Base-by-base conservation (phyloP, 2,329 filamentous ascomycete genomes). In the Apiospora koreana region DNA sequence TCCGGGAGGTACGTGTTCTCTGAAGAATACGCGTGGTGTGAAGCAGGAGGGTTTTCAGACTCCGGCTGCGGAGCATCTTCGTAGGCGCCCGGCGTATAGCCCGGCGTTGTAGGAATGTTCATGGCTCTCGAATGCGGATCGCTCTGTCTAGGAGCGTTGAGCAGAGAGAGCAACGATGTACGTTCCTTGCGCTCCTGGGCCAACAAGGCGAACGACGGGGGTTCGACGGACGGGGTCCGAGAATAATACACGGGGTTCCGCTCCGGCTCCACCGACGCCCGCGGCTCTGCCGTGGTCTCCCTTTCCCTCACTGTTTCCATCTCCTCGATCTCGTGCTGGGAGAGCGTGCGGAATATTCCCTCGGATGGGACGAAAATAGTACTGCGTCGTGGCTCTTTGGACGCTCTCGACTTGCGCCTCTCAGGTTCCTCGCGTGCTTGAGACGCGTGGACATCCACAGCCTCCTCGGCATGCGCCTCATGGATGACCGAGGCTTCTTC, bases 271-370 rank as follows among this genome's bases (percentile, higher is more conserved):
- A 72, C 75, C 2, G 78, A 77, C 21, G 81, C 79, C 9, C 79
- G 78, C 14, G 79, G 80, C 62, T 80, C 77, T 38, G 75, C 73
- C 38, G 74, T 73, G n/a, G 75, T 72, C 12, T 75, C 71, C 3
- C 75, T 72, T 12, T 76, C 71, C 3, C 77, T 75, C 9, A 74
- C 71, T 38, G 74, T 78, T 70, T 84, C 81, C 69, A 86, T 77
- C 6, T 81, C 82, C 23, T 83, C 82, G 14, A 85, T 83, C 70
- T 88, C 86, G 71, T 86, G 81, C 73, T 88, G 84, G 1, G 88
- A 88, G 62, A 90, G 81, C 2, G 88, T 89, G 65, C 87, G 86
- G 77, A 92, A 91, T 69, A 89, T 87, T 65, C 89, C 91, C 75
- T 91, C 86, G 23, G 86, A 86, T 6, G 90, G 88, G 16, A 89